These are phyloP conservation scores for Galeopsis tetrahit DNA, from an alignment of 257 asterid genomes.

Conservation along the genomic window DNA sequence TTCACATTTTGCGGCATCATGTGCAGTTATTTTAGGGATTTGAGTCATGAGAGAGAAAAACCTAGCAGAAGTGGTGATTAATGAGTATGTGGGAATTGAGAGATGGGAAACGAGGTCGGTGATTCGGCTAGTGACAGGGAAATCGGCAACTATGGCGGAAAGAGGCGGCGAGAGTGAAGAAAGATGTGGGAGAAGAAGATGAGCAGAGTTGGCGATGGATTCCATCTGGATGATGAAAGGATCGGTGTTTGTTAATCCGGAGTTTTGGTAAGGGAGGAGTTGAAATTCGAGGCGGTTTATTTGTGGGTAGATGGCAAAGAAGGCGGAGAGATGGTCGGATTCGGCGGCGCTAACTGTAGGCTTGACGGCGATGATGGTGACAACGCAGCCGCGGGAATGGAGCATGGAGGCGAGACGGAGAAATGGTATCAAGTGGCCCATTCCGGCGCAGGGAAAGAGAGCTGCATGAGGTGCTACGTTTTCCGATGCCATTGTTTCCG, in stretches of 20 bases:
- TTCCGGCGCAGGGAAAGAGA: constrained; percentile 54
- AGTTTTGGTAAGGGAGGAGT: constrained; percentile 40
- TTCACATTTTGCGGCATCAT: neutral
- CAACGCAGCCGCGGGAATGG: constrained; percentile 40
- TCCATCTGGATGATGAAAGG: constrained; percentile 54
- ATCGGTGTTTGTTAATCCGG: constrained; percentile 41
- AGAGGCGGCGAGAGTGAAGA: constrained; percentile 42
- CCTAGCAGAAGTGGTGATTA: constrained; percentile 47
- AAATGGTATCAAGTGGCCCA: constrained; percentile 58
- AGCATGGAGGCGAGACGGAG: constrained; percentile 55
- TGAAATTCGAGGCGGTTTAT: constrained; percentile 43
- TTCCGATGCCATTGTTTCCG: constrained; percentile 29
- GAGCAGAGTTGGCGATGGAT: constrained; percentile 46
- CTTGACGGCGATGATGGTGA: constrained; percentile 49
- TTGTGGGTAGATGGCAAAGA: constrained; percentile 37
- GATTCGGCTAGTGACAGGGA: constrained; percentile 25
- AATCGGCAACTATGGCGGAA: constrained; percentile 47
- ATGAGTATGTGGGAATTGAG: constrained; percentile 25
- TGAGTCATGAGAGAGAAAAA: constrained; percentile 44
- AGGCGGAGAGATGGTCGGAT: constrained; percentile 42
- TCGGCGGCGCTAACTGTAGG: constrained; percentile 54
- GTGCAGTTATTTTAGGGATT: constrained; percentile 37
- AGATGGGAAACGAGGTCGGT: constrained; percentile 24
- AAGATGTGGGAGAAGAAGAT: constrained; percentile 42
- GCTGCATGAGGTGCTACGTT: constrained; percentile 42